Evolutionary conservation across 768 basidiomycete species (phyloP).

Genomic region (Psilocybe cyanescens): DNA sequence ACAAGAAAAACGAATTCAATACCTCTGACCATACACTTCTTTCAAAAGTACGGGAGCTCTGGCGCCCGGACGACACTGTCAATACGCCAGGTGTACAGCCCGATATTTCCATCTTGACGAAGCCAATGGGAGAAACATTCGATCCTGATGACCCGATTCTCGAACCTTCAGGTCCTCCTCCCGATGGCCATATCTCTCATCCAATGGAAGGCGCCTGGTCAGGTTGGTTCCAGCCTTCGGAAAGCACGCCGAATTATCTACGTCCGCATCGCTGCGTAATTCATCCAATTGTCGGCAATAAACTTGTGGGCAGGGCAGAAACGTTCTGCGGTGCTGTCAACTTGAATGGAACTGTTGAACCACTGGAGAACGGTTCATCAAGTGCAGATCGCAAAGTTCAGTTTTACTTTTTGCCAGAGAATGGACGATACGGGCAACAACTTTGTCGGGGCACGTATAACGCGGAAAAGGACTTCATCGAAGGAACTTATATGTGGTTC

Average conservation of each 20-base stretch:
- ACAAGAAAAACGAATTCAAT: conserved; percentile 9
- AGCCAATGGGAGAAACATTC: conserved; percentile 2
- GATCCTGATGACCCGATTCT: not conserved
- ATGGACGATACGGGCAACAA: not conserved
- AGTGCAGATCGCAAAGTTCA: not conserved
- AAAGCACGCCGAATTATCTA: not conserved
- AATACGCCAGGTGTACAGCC: not conserved
- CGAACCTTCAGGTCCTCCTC: not conserved
- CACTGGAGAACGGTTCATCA: not conserved
- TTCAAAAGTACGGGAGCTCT: not conserved
- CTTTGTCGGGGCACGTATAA: not conserved
- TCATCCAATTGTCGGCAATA: conserved; percentile 2
- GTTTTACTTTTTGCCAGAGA: not conserved
- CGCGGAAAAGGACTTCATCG: conserved; percentile 1
- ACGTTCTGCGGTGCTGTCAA: conserved; percentile 1
- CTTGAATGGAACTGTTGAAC: conserved; percentile 1
- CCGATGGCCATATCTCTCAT: not conserved
- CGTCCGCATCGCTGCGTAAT: conserved; percentile 6
- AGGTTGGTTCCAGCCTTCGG: not conserved
- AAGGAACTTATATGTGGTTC: not conserved
- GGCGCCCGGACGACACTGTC: not conserved
- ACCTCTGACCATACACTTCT: conserved; percentile 5
- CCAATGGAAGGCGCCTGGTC: conserved; percentile 8
- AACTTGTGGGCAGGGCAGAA: conserved; percentile 5
- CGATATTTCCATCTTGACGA: conserved; percentile 9